Evolutionary conservation across 140 eudicot genomes (phyloP).

Genomic region (Cichorium intybus): DNA sequence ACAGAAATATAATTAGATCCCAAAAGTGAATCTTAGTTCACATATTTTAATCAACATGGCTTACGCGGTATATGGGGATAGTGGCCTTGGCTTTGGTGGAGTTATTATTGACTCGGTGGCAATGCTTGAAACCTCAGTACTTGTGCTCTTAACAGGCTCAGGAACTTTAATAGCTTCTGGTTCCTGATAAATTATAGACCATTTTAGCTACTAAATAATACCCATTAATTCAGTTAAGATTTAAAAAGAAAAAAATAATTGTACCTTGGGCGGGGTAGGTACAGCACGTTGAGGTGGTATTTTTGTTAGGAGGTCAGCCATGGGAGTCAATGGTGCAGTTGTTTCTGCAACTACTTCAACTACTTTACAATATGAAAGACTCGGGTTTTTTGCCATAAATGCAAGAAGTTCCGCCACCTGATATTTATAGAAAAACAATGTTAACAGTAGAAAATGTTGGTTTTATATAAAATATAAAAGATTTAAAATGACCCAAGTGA

Average conservation of each 20-base stretch:
- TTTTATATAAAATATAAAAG: neutral
- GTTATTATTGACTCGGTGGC: conserved; percentile 38
- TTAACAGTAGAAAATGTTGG: neutral
- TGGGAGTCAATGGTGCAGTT: conserved; percentile 82
- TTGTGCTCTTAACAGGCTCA: conserved; percentile 30
- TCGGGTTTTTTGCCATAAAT: conserved; percentile 69
- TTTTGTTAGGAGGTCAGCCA: conserved; percentile 72
- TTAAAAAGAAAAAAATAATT: neutral
- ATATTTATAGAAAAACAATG: conserved; percentile 17
- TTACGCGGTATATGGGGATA: conserved; percentile 78
- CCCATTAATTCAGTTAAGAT: neutral
- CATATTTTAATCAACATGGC: conserved; percentile 27
- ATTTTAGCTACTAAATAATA: neutral
- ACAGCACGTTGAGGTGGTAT: conserved; percentile 65
- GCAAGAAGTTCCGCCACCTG: conserved; percentile 98
- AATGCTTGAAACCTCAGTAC: conserved; percentile 29
- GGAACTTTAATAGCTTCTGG: conserved; percentile 36
- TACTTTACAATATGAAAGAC: conserved; percentile 80
- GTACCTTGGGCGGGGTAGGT: conserved; percentile 50
- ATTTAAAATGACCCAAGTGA: no score
- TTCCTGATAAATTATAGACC: conserved; percentile 39
- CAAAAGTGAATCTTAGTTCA: no score
- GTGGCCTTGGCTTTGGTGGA: conserved; percentile 55
- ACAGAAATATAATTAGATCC: conserved; percentile 10
- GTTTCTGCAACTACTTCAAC: conserved; percentile 98